Evolutionary conservation across 345 rosid species (phyloP).

Genomic region (Melastoma malabathricum): DNA sequence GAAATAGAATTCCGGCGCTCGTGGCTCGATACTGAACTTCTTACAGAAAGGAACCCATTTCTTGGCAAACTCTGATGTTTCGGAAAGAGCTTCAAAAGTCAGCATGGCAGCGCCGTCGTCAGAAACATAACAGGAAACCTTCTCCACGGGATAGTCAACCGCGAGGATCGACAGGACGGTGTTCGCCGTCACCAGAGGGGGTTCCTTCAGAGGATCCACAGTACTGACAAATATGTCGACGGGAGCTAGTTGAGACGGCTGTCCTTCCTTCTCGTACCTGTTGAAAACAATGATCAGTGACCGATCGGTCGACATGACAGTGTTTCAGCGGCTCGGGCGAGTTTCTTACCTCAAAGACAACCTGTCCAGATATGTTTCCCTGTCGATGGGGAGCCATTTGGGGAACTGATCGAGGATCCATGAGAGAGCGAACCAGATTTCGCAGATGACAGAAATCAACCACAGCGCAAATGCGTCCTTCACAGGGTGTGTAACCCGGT

Average conservation of each 20-base stretch:
- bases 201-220: constrained; percentile 88
- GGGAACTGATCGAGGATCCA: constrained; percentile 95
- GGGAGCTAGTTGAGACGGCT: constrained; percentile 51
- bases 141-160: constrained; percentile 77
- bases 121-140: constrained; percentile 84
- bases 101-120: constrained; percentile 71
- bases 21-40: constrained; percentile 51
- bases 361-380: constrained; percentile 86
- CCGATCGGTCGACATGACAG: neutral
- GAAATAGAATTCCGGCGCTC: constrained; percentile 66
- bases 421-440: constrained; percentile 90
- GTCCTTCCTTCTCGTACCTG: constrained; percentile 78
- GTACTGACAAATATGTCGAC: constrained; percentile 81
- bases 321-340: neutral
- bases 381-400: constrained; percentile 66
- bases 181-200: constrained; percentile 88
- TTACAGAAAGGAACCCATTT: constrained; percentile 68
- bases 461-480: constrained; percentile 64
- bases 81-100: constrained; percentile 53
- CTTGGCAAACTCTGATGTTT: constrained; percentile 59
- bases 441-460: constrained; percentile 79
- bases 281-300: constrained; percentile 1
- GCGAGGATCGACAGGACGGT: constrained; percentile 86
- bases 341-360: constrained; percentile 39
- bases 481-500: constrained; percentile 78